These are phyloP conservation scores for Hyaloscypha bicolor DNA, from an alignment of 495 filamentous ascomycete species.

Conservation along the genomic window DNA sequence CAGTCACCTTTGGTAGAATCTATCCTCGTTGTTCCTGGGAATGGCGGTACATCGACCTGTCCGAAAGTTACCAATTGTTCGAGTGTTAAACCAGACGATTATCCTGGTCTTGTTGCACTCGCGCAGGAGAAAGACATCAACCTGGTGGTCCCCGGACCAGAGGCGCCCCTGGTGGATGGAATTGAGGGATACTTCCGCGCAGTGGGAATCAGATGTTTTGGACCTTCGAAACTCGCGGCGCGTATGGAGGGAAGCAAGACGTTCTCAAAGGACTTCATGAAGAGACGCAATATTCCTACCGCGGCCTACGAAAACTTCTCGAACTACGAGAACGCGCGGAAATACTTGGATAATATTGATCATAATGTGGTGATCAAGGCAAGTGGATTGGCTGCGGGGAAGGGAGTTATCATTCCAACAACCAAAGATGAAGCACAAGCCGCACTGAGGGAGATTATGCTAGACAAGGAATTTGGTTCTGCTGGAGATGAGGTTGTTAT, in stretches of 20 bases:
- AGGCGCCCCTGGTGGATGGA: slow-evolving; percentile 91
- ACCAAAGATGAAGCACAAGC: slow-evolving; percentile 78
- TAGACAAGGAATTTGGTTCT: slow-evolving; percentile 80
- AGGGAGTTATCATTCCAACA: slow-evolving; percentile 77
- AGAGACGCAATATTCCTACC: slow-evolving; percentile 85
- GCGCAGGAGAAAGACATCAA: slow-evolving; percentile 75
- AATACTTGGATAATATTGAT: slow-evolving; percentile 72
- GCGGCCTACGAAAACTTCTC: slow-evolving; percentile 88
- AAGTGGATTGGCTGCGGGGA: slow-evolving; percentile 75
- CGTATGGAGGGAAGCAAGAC: slow-evolving; percentile 95
- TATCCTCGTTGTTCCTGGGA: slow-evolving; percentile 75
- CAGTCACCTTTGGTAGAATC: slow-evolving; percentile 70
- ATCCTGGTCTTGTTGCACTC: slow-evolving; percentile 69
- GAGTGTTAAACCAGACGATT: slow-evolving; percentile 70
- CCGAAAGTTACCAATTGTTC: slow-evolving; percentile 74
- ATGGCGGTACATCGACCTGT: slow-evolving; percentile 81
- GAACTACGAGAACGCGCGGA: slow-evolving; percentile 72
- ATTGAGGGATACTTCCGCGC: slow-evolving; percentile 80
- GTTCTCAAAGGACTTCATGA: slow-evolving; percentile 98
- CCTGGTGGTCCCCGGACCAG: slow-evolving; percentile 87
- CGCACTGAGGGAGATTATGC: slow-evolving; percentile 87
- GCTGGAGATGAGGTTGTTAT: slow-evolving; percentile 95
- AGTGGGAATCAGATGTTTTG: slow-evolving; percentile 82
- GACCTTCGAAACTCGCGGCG: slow-evolving; percentile 83
- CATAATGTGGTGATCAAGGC: slow-evolving; percentile 82